Percentiles rank a stretch among this genome's conserved stretches.
Evolutionary conservation across 768 basidiomycete genomes (phyloP).

Genomic region (Infundibulicybe gibba): DNA sequence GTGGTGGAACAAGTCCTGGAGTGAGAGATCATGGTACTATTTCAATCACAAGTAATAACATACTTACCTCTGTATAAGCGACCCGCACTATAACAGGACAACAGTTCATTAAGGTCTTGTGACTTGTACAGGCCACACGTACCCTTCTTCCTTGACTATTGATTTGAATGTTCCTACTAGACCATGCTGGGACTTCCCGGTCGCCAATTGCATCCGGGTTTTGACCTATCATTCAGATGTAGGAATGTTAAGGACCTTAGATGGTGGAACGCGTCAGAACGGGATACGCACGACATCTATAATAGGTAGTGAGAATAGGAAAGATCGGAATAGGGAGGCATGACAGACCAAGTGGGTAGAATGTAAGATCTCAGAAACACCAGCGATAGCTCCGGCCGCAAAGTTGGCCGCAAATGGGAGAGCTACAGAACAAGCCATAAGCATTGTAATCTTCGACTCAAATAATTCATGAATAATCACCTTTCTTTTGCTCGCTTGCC

Average conservation of each 20-base stretch:
- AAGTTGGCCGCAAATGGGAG: constrained; percentile 89
- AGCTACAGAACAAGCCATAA: constrained; percentile 36
- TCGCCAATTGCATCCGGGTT: constrained; percentile 97
- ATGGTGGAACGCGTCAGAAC: constrained; percentile 6
- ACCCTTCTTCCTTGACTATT: constrained; percentile 94
- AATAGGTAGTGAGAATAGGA: neutral
- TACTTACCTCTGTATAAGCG: constrained; percentile 81
- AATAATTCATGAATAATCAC: constrained; percentile 13
- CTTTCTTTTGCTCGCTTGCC: constrained; percentile 27
- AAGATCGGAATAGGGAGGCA: constrained; percentile 2
- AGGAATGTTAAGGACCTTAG: constrained; percentile 1
- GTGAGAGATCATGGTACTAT: neutral
- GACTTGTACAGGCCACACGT: constrained; percentile 14
- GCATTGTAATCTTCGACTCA: neutral
- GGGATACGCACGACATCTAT: constrained; percentile 77
- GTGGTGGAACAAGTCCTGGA: constrained; percentile 86
- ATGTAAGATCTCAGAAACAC: constrained; percentile 81
- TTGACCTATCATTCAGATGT: constrained; percentile 62
- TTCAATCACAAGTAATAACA: neutral
- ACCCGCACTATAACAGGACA: constrained; percentile 46
- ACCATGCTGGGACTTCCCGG: constrained; percentile 70
- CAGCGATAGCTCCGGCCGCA: constrained; percentile 93
- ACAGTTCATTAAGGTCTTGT: constrained; percentile 8
- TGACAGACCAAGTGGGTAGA: constrained; percentile 78
- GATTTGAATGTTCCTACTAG: constrained; percentile 79